A percentile compares a stretch with the other conserved stretches of the same genome.
Conservation (phyloP, 2,329 filamentous ascomycete genomes). For the Sarocladium brachiariae region DNA sequence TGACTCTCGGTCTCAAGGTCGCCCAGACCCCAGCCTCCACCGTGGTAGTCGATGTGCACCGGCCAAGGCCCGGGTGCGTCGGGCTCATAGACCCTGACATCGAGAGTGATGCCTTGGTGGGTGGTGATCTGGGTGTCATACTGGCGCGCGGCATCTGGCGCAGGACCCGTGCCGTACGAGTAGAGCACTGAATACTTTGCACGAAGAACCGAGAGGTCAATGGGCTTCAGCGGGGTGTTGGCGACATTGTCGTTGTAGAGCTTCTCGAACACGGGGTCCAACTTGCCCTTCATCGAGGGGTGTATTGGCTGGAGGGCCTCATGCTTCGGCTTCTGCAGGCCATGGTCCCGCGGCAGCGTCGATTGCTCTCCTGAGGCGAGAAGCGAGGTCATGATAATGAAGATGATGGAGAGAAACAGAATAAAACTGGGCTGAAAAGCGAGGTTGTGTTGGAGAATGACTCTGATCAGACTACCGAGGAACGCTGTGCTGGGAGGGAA, state of each 20-base stretch:
- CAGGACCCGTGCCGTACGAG: slow-evolving; percentile 34
- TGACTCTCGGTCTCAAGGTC: slow-evolving; percentile 43
- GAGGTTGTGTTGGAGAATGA: no score
- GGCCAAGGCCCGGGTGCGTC: slow-evolving; percentile 35
- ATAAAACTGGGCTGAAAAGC: no score
- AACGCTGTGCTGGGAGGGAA: not conserved
- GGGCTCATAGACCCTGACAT: slow-evolving; percentile 38
- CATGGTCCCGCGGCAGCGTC: not conserved
- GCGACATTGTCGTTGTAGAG: slow-evolving; percentile 40
- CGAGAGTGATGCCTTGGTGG: slow-evolving; percentile 22
- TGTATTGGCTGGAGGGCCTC: slow-evolving; percentile 42
- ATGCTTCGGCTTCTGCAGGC: slow-evolving; percentile 16
- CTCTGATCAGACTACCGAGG: not conserved
- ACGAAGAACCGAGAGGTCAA: slow-evolving; percentile 30
- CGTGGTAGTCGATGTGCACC: slow-evolving; percentile 41
- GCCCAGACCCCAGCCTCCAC: slow-evolving; percentile 44
- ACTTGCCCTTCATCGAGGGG: slow-evolving; percentile 34
- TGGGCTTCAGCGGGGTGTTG: slow-evolving; percentile 30
- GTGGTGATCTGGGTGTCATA: slow-evolving; percentile 30
- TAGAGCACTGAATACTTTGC: slow-evolving; percentile 35
- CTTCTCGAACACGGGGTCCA: slow-evolving; percentile 38
- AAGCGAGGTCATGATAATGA: not conserved
- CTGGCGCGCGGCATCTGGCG: slow-evolving; percentile 30
- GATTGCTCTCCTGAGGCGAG: not conserved
- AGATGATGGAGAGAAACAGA: no score